Evolutionary conservation across 495 filamentous ascomycete species (phyloP).

Genomic region (Lasiosphaeria miniovina): DNA sequence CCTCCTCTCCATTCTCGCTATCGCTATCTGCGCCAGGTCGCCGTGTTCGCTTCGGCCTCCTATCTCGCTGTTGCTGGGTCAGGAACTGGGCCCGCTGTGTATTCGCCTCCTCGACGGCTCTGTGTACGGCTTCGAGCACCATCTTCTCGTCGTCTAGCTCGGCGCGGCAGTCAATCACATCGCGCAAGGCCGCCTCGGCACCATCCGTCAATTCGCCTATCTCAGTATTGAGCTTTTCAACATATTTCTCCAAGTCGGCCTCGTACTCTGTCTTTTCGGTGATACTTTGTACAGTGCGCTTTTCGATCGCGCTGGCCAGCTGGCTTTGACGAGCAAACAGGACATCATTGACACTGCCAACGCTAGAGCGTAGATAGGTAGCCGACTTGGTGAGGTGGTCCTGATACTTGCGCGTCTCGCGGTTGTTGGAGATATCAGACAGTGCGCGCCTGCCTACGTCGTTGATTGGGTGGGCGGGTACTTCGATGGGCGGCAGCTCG

Average conservation of each 20-base stretch:
- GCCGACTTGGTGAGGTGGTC: conserved; percentile 38
- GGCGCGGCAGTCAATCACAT: conserved; percentile 44
- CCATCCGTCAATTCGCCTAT: conserved; percentile 37
- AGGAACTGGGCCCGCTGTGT: conserved; percentile 35
- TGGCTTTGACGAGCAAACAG: conserved; percentile 49
- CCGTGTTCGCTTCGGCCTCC: conserved; percentile 13
- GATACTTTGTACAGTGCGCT: conserved; percentile 32
- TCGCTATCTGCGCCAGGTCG: conserved; percentile 22
- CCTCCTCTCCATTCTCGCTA: no score
- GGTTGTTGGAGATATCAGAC: conserved; percentile 26
- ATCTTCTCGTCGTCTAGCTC: conserved; percentile 44
- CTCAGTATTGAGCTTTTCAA: conserved; percentile 34
- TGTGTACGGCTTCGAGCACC: conserved; percentile 38
- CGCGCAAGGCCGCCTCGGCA: conserved; percentile 42
- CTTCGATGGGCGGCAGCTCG: conserved; percentile 57
- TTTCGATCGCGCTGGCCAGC: conserved; percentile 33
- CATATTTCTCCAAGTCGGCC: conserved; percentile 37
- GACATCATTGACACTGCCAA: conserved; percentile 53
- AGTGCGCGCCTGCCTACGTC: conserved; percentile 30
- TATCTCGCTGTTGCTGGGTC: conserved; percentile 18
- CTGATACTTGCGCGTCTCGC: conserved; percentile 36
- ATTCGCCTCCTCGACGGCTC: conserved; percentile 41
- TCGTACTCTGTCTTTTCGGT: conserved; percentile 39
- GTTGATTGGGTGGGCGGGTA: conserved; percentile 50
- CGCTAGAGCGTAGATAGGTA: conserved; percentile 32